These are phyloP conservation scores for Monosporozyma siamensis DNA, from an alignment of 805 yeast genomes.

Conservation along the genomic window DNA sequence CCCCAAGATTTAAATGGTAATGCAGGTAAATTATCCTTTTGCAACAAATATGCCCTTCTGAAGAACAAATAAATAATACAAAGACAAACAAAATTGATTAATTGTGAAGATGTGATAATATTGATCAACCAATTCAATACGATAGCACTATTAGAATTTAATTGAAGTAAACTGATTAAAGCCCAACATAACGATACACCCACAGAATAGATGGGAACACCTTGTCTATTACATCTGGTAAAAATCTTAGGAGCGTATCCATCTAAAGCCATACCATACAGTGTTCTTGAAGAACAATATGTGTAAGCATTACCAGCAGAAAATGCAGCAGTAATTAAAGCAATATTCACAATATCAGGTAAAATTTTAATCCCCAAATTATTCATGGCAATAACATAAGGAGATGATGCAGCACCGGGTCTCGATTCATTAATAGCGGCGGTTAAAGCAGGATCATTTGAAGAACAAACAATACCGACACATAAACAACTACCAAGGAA, in stretches of 20 bases:
- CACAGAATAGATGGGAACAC: slow-evolving; percentile 61
- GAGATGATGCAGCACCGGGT: slow-evolving; percentile 74
- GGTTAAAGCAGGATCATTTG: slow-evolving; percentile 51
- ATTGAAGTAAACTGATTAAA: slow-evolving; percentile 54
- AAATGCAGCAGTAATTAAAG: slow-evolving; percentile 64
- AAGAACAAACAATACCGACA: slow-evolving; percentile 69
- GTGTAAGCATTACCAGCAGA: slow-evolving; percentile 80
- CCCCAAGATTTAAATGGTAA: slow-evolving; percentile 46
- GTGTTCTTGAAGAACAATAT: slow-evolving; percentile 58
- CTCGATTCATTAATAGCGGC: slow-evolving; percentile 49
- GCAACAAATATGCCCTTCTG: slow-evolving; percentile 48
- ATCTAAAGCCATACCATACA: slow-evolving; percentile 60
- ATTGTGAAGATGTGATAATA: slow-evolving; percentile 60
- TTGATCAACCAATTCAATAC: slow-evolving; percentile 69
- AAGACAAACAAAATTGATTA: slow-evolving; percentile 51
- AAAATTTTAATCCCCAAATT: slow-evolving; percentile 55
- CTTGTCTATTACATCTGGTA: slow-evolving; percentile 49
- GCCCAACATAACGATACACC: slow-evolving; percentile 48
- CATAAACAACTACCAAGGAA: slow-evolving; percentile 68
- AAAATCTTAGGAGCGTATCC: slow-evolving; percentile 70
- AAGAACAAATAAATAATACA: slow-evolving; percentile 52
- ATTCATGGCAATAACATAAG: slow-evolving; percentile 77
- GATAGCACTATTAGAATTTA: slow-evolving; percentile 46
- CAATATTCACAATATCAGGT: slow-evolving; percentile 72
- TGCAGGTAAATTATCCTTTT: slow-evolving; percentile 34